These are phyloP conservation scores for Ophiostoma sp. DNA, from an alignment of 2,329 filamentous ascomycete genomes.

Conservation along the genomic window DNA sequence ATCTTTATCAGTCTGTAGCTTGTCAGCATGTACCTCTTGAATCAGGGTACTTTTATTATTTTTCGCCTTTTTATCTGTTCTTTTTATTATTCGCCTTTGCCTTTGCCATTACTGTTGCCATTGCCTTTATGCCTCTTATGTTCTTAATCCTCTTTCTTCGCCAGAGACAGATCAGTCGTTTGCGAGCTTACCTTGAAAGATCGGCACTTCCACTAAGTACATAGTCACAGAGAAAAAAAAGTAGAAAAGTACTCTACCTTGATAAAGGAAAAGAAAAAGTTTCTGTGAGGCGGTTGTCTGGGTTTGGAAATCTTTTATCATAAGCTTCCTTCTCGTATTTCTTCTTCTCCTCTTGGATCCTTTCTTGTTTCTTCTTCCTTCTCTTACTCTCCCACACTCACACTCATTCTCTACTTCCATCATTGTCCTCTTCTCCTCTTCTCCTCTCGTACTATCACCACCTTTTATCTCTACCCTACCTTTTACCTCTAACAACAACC, in stretches of 20 bases:
- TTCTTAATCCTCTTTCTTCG: constrained; percentile 3
- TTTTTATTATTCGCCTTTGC: neutral
- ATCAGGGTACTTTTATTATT: neutral
- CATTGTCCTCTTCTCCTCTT: neutral
- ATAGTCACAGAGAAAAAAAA: neutral
- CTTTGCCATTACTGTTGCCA: neutral
- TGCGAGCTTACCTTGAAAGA: neutral
- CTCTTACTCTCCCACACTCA: neutral
- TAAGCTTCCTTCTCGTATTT: neutral
- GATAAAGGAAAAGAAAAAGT: neutral
- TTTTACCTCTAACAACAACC: neutral
- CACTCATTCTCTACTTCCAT: neutral
- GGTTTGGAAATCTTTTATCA: neutral
- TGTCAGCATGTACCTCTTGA: neutral
- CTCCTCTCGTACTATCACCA: neutral
- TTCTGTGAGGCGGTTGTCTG: neutral
- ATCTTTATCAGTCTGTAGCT: neutral
- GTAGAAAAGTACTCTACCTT: neutral
- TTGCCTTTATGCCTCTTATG: neutral
- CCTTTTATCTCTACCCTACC: neutral
- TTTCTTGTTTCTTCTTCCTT: neutral
- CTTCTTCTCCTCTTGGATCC: constrained; percentile 3
- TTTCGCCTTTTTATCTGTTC: neutral
- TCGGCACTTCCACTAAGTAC: constrained; percentile 1
- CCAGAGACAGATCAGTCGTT: neutral